phyloP scores from a whole-genome alignment of 2,329 filamentous ascomycete species.

The Aspergillus japonicus region DNA sequence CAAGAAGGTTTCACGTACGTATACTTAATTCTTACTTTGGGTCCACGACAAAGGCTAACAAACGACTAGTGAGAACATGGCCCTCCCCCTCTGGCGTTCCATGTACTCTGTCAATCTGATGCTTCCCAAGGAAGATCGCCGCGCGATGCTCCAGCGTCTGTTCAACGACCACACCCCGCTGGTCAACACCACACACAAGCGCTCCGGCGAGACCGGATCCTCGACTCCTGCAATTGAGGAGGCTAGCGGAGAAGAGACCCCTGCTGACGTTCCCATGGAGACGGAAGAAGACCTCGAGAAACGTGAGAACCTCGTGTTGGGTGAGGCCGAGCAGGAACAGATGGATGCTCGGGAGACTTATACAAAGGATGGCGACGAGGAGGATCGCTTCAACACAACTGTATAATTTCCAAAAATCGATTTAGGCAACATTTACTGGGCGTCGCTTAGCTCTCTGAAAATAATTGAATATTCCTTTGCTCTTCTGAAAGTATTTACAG shows the following conservation, averaged over 20 bases:
- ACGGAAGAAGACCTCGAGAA: slow-evolving; percentile 40
- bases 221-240: slow-evolving; percentile 16
- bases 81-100: slow-evolving; percentile 91
- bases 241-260: slow-evolving; percentile 11
- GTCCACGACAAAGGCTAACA: slow-evolving; percentile 19
- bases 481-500: not conserved
- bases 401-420: slow-evolving; percentile 32
- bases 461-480: slow-evolving; percentile 2
- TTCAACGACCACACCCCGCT: slow-evolving; percentile 87
- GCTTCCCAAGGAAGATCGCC: slow-evolving; percentile 94
- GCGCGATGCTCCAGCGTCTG: slow-evolving; percentile 84
- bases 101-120: slow-evolving; percentile 91
- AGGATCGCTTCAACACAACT: slow-evolving; percentile 49
- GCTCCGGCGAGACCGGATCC: slow-evolving; percentile 13
- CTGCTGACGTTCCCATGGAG: slow-evolving; percentile 19
- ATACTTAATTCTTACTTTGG: not conserved
- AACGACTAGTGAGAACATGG: slow-evolving; percentile 67
- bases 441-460: not conserved
- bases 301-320: slow-evolving; percentile 39
- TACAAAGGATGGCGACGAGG: slow-evolving; percentile 46
- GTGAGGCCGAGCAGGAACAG: slow-evolving; percentile 42
- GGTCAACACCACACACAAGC: slow-evolving; percentile 58
- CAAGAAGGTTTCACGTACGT: slow-evolving; percentile 57
- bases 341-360: slow-evolving; percentile 45
- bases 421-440: slow-evolving; percentile 10